Conservation (phyloP, 1,284 basidiomycete genomes). For the Prillingera fragicola region DNA sequence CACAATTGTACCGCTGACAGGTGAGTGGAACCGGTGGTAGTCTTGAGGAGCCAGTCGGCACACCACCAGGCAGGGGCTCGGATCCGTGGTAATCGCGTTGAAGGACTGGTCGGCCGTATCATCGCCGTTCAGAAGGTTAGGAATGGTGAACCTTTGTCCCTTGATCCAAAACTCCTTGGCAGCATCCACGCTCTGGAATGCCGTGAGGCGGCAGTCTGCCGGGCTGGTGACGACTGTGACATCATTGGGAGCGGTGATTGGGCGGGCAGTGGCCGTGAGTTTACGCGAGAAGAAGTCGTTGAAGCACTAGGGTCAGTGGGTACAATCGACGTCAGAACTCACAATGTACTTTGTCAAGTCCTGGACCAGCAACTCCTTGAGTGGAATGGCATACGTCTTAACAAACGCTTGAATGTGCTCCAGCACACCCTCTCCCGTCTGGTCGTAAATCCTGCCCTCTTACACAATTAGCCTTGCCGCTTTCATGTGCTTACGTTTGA, state of each 20-base stretch:
- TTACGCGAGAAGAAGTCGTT: slow-evolving; percentile 77
- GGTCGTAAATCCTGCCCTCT: slow-evolving; percentile 50
- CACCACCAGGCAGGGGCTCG: slow-evolving; percentile 26
- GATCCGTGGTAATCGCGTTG: slow-evolving; percentile 37
- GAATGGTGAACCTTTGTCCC: slow-evolving; percentile 65
- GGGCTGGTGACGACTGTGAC: slow-evolving; percentile 57
- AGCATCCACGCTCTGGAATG: slow-evolving; percentile 57
- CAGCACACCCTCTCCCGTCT: slow-evolving; percentile 40
- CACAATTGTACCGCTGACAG: slow-evolving; percentile 58
- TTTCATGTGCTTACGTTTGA: slow-evolving; percentile 53
- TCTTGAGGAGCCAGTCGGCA: slow-evolving; percentile 68
- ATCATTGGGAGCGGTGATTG: slow-evolving; percentile 59
- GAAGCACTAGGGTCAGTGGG: slow-evolving; percentile 51
- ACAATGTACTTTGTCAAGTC: slow-evolving; percentile 58
- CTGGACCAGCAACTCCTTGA: slow-evolving; percentile 61
- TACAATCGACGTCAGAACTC: slow-evolving; percentile 6
- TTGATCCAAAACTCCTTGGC: slow-evolving; percentile 74
- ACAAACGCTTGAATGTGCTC: slow-evolving; percentile 67
- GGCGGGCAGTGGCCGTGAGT: slow-evolving; percentile 61
- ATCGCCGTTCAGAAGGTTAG: slow-evolving; percentile 55
- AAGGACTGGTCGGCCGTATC: slow-evolving; percentile 52
- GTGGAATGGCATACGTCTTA: slow-evolving; percentile 61
- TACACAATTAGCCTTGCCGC: neutral
- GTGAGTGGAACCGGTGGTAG: slow-evolving; percentile 80
- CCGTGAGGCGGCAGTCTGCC: slow-evolving; percentile 70